Evolutionary conservation across 2,329 filamentous ascomycete species (phyloP).

Genomic region (Stagonosporopsis vannaccii): DNA sequence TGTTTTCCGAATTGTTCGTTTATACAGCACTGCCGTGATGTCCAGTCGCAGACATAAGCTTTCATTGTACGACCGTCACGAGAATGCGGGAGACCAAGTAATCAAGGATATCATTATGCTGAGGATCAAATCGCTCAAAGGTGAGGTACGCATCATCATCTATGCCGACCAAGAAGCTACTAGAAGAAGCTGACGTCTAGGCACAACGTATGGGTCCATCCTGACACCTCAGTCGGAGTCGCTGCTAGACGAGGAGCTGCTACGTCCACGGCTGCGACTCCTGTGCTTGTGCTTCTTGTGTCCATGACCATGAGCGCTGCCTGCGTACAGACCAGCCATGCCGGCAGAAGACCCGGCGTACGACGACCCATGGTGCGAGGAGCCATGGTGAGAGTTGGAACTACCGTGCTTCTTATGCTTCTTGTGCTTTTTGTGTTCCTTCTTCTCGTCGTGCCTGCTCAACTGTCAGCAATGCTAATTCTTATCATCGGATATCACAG

Average conservation of each 20-base stretch:
- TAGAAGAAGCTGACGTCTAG: background rate
- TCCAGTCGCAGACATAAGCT: background rate
- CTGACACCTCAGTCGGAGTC: slow-evolving; percentile 42
- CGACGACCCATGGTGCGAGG: slow-evolving; percentile 35
- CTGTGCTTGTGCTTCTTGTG: slow-evolving; percentile 43
- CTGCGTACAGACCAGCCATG: slow-evolving; percentile 45
- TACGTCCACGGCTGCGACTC: slow-evolving; percentile 42
- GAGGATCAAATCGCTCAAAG: background rate
- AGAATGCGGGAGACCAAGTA: too few species aligned
- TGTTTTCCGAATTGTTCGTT: background rate
- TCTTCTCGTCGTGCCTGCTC: slow-evolving; percentile 40
- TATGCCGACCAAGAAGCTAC: background rate
- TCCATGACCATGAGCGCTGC: slow-evolving; percentile 29
- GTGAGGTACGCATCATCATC: background rate
- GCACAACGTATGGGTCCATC: background rate
- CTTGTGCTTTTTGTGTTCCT: slow-evolving; percentile 49
- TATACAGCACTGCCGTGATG: too few species aligned
- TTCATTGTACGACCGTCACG: background rate
- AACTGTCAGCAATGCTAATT: slow-evolving; percentile 9
- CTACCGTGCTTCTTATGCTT: slow-evolving; percentile 46
- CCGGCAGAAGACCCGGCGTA: slow-evolving; percentile 46
- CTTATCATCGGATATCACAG: background rate
- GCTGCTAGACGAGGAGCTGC: slow-evolving; percentile 44
- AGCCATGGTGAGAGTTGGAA: slow-evolving; percentile 36
- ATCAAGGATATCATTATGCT: slow-evolving; percentile 7